These are phyloP conservation scores for Mortierella sp. DNA, from an alignment of 371 early-diverging fungal genomes.

Conservation along the genomic window DNA sequence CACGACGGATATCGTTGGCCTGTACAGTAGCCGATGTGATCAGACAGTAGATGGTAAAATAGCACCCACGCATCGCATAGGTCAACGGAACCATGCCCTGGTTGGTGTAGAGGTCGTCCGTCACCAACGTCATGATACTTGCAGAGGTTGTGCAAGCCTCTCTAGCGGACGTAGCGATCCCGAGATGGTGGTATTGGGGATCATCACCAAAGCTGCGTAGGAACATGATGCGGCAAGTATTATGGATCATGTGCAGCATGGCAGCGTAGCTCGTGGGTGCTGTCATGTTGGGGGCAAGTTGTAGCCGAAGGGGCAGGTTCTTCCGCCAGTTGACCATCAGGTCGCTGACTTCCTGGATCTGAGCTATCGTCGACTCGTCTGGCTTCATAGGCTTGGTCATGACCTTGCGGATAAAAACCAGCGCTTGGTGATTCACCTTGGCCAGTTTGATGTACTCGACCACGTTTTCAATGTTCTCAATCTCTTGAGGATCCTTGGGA, in stretches of 20 bases:
- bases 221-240: slow-evolving; percentile 60
- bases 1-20: slow-evolving; percentile 46
- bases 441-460: slow-evolving; percentile 47
- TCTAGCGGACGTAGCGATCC: slow-evolving; percentile 42
- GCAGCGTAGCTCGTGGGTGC: slow-evolving; percentile 53
- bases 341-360: slow-evolving; percentile 16
- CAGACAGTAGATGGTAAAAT: slow-evolving; percentile 55
- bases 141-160: slow-evolving; percentile 67
- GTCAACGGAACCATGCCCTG: slow-evolving; percentile 47
- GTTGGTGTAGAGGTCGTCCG: slow-evolving; percentile 51
- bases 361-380: slow-evolving; percentile 33
- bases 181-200: slow-evolving; percentile 26
- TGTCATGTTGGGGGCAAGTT: slow-evolving; percentile 44
- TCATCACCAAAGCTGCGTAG: slow-evolving; percentile 63
- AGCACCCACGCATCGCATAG: slow-evolving; percentile 55
- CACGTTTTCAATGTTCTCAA: slow-evolving; percentile 41
- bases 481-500: slow-evolving; percentile 39
- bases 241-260: slow-evolving; percentile 60
- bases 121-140: slow-evolving; percentile 59
- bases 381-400: slow-evolving; percentile 35
- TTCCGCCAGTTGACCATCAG: slow-evolving; percentile 26
- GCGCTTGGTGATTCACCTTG: slow-evolving; percentile 44
- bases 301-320: slow-evolving; percentile 38
- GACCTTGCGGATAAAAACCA: slow-evolving; percentile 48
- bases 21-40: slow-evolving; percentile 54